Conservation (phyloP, 768 basidiomycete genomes). For the Naematelia encephala region DNA sequence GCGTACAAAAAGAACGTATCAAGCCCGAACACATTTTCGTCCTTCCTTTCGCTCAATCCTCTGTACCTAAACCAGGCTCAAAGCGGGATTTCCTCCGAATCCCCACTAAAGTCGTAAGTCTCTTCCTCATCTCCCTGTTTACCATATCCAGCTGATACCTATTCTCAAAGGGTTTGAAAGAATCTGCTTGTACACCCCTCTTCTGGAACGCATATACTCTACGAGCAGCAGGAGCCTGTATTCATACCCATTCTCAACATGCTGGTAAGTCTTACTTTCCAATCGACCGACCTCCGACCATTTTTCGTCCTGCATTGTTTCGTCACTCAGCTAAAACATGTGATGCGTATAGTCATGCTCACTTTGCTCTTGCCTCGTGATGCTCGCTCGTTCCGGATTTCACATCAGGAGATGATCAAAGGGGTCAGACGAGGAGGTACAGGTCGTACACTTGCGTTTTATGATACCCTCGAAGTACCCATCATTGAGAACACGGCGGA, state of each 20-base stretch:
- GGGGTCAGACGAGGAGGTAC: slow-evolving; percentile 73
- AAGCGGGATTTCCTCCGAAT: slow-evolving; percentile 75
- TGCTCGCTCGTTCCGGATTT: slow-evolving; percentile 65
- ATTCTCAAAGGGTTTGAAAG: slow-evolving; percentile 70
- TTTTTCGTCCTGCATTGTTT: too few relatives aligned
- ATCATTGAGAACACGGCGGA: slow-evolving; percentile 89
- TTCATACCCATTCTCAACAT: slow-evolving; percentile 87
- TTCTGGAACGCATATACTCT: slow-evolving; percentile 90
- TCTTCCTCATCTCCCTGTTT: background rate
- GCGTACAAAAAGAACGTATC: slow-evolving; percentile 88
- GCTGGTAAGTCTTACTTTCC: slow-evolving; percentile 49
- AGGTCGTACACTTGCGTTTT: slow-evolving; percentile 72
- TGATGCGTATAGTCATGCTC: slow-evolving; percentile 65
- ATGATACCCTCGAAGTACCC: slow-evolving; percentile 78
- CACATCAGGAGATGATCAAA: slow-evolving; percentile 95
- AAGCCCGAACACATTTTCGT: slow-evolving; percentile 81
- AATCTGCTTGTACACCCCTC: slow-evolving; percentile 81
- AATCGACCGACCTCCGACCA: background rate
- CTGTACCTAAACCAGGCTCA: slow-evolving; percentile 59
- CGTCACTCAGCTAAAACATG: too few relatives aligned
- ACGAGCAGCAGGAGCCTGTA: slow-evolving; percentile 75
- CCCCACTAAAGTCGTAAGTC: slow-evolving; percentile 57
- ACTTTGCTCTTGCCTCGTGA: slow-evolving; percentile 66
- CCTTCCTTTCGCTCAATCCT: slow-evolving; percentile 68
- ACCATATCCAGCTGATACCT: background rate